Conservation (phyloP, 768 basidiomycete genomes). For the Gelatoporia subvermispora region DNA sequence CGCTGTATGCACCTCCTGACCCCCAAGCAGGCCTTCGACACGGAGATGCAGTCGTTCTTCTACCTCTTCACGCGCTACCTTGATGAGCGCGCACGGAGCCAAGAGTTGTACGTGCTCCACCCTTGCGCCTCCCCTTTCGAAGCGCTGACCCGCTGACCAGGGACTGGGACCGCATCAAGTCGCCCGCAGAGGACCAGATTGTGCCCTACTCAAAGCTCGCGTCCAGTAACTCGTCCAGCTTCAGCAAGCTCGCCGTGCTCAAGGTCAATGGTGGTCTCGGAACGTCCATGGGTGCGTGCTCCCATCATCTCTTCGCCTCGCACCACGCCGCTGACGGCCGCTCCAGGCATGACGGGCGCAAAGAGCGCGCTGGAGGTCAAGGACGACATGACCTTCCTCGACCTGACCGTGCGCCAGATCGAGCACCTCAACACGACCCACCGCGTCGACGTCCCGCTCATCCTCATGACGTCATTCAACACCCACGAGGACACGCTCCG, state of each 20-base stretch:
- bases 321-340: too few relatives aligned
- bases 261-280: conserved; percentile 77
- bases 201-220: conserved; percentile 50
- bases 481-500: conserved; percentile 96
- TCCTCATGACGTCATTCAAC: conserved; percentile 99
- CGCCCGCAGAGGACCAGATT: conserved; percentile 61
- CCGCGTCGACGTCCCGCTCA: conserved; percentile 87
- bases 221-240: conserved; percentile 42
- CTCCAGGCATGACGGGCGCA: conserved; percentile 81
- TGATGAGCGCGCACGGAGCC: conserved; percentile 77
- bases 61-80: conserved; percentile 94
- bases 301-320: too few relatives aligned
- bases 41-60: conserved; percentile 96
- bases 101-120: conserved; percentile 59
- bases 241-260: conserved; percentile 70
- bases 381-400: conserved; percentile 97
- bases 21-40: conserved; percentile 70
- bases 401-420: conserved; percentile 90
- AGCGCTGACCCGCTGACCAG: conserved; percentile 8
- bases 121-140: neutral
- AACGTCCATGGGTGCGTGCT: conserved; percentile 64
- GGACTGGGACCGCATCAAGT: conserved; percentile 43
- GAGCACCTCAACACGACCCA: conserved; percentile 88
- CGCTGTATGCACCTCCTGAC: neutral
- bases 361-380: conserved; percentile 95